Percentiles rank a stretch among this genome's conserved stretches.
These are phyloP conservation scores for Sherardia arvensis DNA, from an alignment of 257 asterid species.

Conservation along the genomic window DNA sequence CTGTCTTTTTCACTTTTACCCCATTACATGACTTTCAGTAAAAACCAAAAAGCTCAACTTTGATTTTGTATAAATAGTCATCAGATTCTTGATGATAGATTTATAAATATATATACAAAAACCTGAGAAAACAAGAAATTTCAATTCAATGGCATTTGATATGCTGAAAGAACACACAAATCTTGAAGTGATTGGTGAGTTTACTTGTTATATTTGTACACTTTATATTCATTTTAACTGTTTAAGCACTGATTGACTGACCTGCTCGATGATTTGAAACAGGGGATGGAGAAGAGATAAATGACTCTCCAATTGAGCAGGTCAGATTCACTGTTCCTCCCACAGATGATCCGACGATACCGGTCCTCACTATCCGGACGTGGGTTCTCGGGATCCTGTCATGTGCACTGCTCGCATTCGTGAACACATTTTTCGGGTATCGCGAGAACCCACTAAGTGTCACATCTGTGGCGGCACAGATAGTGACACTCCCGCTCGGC, in stretches of 20 bases:
- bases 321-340: conserved; percentile 54
- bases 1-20: background rate
- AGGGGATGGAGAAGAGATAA: conserved; percentile 17
- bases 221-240: background rate
- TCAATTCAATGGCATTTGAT: background rate
- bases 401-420: conserved; percentile 37
- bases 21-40: background rate
- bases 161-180: background rate
- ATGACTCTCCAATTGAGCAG: conserved; percentile 53
- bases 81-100: background rate
- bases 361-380: conserved; percentile 45
- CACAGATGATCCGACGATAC: conserved; percentile 37
- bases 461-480: conserved; percentile 35
- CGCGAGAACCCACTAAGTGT: conserved; percentile 33
- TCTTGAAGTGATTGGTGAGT: background rate
- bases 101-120: too few species aligned
- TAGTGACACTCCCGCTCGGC: conserved; percentile 47
- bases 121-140: background rate
- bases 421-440: conserved; percentile 48
- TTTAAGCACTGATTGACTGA: background rate
- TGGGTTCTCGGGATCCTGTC: conserved; percentile 51
- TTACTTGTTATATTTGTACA: too few species aligned
- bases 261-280: too few species aligned
- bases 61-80: background rate
- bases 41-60: background rate